phyloP scores from a whole-genome alignment of 225 moss, liverwort and hornwort species.

The Marchantia polymorpha region DNA sequence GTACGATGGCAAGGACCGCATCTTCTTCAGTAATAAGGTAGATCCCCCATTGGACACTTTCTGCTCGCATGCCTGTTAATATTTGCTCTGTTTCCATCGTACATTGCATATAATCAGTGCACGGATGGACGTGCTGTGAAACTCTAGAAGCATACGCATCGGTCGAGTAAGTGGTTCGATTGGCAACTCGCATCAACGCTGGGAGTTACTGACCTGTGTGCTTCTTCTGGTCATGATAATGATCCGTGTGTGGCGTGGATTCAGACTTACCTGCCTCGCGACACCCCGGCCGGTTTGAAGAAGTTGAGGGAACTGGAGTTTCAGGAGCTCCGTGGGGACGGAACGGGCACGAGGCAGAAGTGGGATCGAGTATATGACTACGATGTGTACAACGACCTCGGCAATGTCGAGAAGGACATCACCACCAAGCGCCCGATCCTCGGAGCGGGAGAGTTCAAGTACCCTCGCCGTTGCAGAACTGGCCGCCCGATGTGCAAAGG shows the following conservation, averaged over 20 bases:
- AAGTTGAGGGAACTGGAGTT: constrained; percentile 59
- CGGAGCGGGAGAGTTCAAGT: constrained; percentile 54
- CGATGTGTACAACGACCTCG: constrained; percentile 56
- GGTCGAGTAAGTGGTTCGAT: no score
- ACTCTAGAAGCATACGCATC: no score
- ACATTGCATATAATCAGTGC: no score
- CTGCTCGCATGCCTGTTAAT: no score
- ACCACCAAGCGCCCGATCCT: constrained; percentile 36
- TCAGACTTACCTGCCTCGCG: constrained; percentile 55
- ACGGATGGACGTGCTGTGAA: no score
- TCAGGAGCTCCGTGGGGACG: constrained; percentile 42
- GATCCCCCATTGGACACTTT: no score
- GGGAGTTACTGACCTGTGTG: no score
- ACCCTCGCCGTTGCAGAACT: constrained; percentile 63
- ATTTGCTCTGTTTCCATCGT: no score
- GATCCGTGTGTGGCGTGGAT: background rate
- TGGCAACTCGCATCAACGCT: no score
- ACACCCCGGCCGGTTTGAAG: constrained; percentile 52
- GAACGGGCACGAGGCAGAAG: constrained; percentile 40
- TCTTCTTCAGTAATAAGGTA: constrained; percentile 70
- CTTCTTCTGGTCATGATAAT: no score
- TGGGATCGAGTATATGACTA: constrained; percentile 78
- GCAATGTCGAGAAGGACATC: constrained; percentile 30
- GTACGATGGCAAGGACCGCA: constrained; percentile 44
- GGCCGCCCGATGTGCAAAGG: constrained; percentile 36